Conservation (phyloP, 345 rosid genomes). For the Hibiscus tridactylites region DNA sequence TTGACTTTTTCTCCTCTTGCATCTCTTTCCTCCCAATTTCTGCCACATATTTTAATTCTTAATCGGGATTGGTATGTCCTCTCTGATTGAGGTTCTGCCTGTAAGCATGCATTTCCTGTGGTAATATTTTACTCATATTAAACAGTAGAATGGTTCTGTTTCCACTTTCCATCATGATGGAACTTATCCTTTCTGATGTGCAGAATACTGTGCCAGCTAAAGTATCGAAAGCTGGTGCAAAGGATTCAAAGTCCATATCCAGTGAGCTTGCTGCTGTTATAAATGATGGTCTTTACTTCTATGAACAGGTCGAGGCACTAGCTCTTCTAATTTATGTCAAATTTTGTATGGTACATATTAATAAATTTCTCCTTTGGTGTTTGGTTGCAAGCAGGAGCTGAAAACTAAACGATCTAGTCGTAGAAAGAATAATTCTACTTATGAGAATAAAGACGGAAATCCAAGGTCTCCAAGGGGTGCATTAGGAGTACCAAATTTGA, state of each 20-base stretch:
- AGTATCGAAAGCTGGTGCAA: conserved; percentile 32
- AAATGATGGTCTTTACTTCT: conserved; percentile 89
- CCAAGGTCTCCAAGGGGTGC: conserved; percentile 27
- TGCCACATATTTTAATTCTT: not conserved
- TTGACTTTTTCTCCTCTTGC: not conserved
- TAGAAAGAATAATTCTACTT: conserved; percentile 40
- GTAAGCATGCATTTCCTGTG: not conserved
- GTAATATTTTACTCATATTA: not conserved
- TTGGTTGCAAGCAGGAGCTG: conserved; percentile 49
- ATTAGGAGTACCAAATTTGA: conserved; percentile 35
- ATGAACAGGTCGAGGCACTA: conserved; percentile 62
- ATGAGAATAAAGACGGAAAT: conserved; percentile 55
- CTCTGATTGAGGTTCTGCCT: not conserved
- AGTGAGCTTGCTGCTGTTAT: conserved; percentile 77
- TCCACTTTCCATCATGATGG: not conserved
- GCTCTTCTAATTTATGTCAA: not conserved
- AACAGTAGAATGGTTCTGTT: not conserved
- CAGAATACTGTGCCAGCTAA: conserved; percentile 67
- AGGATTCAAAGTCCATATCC: conserved; percentile 48
- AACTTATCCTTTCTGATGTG: conserved; percentile 21
- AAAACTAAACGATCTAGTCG: conserved; percentile 47
- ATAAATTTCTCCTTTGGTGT: not conserved
- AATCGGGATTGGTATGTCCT: not conserved
- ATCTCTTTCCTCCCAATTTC: not conserved
- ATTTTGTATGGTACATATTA: not conserved